phyloP scores from a whole-genome alignment of 805 yeast genomes.

The Cephaloascus albidus region DNA sequence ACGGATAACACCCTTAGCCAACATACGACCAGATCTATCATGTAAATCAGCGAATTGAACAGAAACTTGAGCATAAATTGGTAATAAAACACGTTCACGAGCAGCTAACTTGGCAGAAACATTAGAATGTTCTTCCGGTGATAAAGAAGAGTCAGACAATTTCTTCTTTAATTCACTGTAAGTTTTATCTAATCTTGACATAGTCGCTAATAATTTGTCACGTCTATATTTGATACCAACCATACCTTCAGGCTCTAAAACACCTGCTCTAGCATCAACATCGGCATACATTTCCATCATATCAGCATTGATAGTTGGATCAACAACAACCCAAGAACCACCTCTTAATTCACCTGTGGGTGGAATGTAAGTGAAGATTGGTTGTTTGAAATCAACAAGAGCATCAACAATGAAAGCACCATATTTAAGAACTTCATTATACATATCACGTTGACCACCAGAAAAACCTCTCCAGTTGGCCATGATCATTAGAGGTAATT shows the following conservation, averaged over 20 bases:
- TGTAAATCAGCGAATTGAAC: constrained; percentile 97
- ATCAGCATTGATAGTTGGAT: constrained; percentile 92
- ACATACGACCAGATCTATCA: constrained; percentile 96
- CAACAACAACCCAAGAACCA: constrained; percentile 99
- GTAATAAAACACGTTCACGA: constrained; percentile 74
- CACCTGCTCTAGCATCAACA: constrained; percentile 93
- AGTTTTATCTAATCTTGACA: constrained; percentile 77
- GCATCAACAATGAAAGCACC: constrained; percentile 98
- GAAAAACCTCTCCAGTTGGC: constrained; percentile 99
- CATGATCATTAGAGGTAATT: constrained; percentile 90
- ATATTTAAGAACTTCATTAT: constrained; percentile 92
- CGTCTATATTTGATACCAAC: constrained; percentile 97
- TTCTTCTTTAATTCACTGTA: constrained; percentile 62
- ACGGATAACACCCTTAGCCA: constrained; percentile 85
- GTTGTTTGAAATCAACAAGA: constrained; percentile 90
- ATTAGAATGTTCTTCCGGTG: constrained; percentile 57
- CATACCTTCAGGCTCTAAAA: constrained; percentile 98
- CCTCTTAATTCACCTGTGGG: constrained; percentile 99
- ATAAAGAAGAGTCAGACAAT: constrained; percentile 39
- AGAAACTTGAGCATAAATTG: constrained; percentile 85
- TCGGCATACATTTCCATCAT: constrained; percentile 99
- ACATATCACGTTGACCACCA: constrained; percentile 99
- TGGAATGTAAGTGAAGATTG: constrained; percentile 93
- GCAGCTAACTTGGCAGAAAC: constrained; percentile 58
- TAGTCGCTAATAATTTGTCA: constrained; percentile 82